Percentiles rank a stretch among this genome's conserved stretches.
Evolutionary conservation across 345 rosid genomes (phyloP).

Genomic region (Eucalyptus fibrosa): DNA sequence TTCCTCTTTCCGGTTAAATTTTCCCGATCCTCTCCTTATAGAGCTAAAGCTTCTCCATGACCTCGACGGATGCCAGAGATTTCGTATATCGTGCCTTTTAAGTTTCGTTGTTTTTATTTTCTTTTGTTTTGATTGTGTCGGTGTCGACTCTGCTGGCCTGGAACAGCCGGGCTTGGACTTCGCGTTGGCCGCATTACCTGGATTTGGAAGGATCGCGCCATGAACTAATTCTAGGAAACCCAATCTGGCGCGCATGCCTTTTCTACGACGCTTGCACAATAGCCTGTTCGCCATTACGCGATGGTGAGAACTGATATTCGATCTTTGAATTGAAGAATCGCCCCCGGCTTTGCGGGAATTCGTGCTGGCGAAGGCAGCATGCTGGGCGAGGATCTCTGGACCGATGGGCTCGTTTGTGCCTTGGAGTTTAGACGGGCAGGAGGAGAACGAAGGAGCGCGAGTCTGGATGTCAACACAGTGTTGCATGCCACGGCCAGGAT

Average conservation of each 20-base stretch:
- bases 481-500: background rate
- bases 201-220: background rate
- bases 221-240: background rate
- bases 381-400: slow-evolving; percentile 27
- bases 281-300: no score
- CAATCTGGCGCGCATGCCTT: background rate
- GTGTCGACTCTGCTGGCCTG: background rate
- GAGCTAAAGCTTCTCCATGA: background rate
- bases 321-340: background rate
- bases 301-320: background rate
- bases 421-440: slow-evolving; percentile 23
- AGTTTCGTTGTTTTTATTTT: background rate
- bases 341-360: background rate
- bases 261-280: background rate
- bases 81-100: background rate
- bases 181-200: background rate
- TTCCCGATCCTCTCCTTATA: background rate
- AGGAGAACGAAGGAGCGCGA: slow-evolving; percentile 2
- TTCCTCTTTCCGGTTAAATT: background rate
- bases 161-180: background rate
- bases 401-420: slow-evolving; percentile 45
- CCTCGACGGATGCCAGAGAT: background rate
- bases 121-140: background rate
- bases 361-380: background rate
- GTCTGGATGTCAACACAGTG: background rate